These are phyloP conservation scores for Saitozyma sp. DNA, from an alignment of 768 basidiomycete genomes.

Conservation along the genomic window DNA sequence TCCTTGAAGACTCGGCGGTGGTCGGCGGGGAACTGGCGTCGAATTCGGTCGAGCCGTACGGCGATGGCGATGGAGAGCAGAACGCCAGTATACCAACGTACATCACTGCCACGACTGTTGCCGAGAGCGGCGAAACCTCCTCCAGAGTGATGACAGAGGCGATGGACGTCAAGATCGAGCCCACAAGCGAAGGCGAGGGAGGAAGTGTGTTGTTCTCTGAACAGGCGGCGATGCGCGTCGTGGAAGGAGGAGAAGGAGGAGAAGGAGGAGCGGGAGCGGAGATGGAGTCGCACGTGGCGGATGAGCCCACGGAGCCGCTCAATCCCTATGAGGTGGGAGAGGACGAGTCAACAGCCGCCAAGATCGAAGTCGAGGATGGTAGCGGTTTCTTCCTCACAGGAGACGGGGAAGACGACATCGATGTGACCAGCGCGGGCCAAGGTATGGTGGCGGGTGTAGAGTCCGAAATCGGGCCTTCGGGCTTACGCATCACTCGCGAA, in stretches of 20 bases:
- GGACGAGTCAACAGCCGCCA: too few species aligned
- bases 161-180: too few species aligned
- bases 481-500: too few species aligned
- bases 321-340: too few species aligned
- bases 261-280: slow-evolving; percentile 31
- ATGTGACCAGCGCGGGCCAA: slow-evolving; percentile 3
- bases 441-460: too few species aligned
- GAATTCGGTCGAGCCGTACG: neutral
- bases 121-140: neutral
- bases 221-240: neutral
- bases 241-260: slow-evolving; percentile 49
- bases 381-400: too few species aligned
- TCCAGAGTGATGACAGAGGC: too few species aligned
- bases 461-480: too few species aligned
- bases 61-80: slow-evolving; percentile 5
- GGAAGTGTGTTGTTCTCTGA: slow-evolving; percentile 26
- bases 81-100: slow-evolving; percentile 11
- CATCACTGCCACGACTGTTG: neutral
- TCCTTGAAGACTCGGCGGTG: slow-evolving; percentile 1
- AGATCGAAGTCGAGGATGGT: too few species aligned
- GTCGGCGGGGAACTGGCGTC: neutral
- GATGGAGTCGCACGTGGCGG: slow-evolving; percentile 59
- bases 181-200: slow-evolving; percentile 4
- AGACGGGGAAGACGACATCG: slow-evolving; percentile 7
- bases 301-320: neutral